phyloP scores from a whole-genome alignment of 1,284 basidiomycete species.

The Grifola frondosa region DNA sequence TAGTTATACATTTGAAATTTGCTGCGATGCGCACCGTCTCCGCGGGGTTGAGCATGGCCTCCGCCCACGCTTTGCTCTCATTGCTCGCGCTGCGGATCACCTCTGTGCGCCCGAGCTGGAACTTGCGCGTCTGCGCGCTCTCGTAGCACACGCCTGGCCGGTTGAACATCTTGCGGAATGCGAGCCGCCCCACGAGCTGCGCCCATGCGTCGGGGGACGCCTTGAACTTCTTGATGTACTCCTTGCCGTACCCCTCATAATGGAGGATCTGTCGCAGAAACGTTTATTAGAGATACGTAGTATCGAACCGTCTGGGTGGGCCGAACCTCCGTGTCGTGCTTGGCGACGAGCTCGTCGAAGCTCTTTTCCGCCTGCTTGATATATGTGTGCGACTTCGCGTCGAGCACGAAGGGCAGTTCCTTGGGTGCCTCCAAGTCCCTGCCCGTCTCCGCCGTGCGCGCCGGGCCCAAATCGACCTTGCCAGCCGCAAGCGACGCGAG shows the following conservation, averaged over 20 bases:
- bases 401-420: constrained; percentile 75
- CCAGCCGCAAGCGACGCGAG: constrained; percentile 77
- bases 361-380: constrained; percentile 57
- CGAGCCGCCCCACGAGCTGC: constrained; percentile 95
- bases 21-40: constrained; percentile 56
- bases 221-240: constrained; percentile 85
- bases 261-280: constrained; percentile 61
- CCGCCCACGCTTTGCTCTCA: constrained; percentile 85
- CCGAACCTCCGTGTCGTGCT: constrained; percentile 80
- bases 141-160: constrained; percentile 90
- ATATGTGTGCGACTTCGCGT: constrained; percentile 55
- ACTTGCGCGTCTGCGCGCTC: constrained; percentile 93
- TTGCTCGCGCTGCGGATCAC: constrained; percentile 86
- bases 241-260: constrained; percentile 92
- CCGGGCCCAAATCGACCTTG: constrained; percentile 72
- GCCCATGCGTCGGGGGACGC: constrained; percentile 93
- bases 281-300: too few species aligned
- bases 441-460: constrained; percentile 41
- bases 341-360: constrained; percentile 76
- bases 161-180: constrained; percentile 85
- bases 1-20: too few species aligned
- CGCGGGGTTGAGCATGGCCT: constrained; percentile 78
- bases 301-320: constrained; percentile 1
- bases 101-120: constrained; percentile 89
- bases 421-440: constrained; percentile 54